These are phyloP conservation scores for Salvia sclarea DNA, from an alignment of 305 asterid species.

Conservation along the genomic window DNA sequence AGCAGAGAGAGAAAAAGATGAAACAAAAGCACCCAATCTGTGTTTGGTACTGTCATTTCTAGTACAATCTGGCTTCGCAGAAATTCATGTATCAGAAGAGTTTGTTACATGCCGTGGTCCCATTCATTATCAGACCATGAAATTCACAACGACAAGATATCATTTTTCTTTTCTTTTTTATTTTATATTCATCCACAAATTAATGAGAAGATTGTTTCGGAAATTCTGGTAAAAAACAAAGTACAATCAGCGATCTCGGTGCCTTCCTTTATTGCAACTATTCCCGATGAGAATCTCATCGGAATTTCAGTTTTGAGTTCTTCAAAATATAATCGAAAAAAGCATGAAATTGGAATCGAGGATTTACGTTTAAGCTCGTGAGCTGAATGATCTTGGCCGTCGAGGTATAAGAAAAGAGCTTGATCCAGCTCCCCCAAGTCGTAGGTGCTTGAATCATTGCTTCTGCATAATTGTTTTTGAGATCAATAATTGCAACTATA, in stretches of 20 bases:
- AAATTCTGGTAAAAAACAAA: constrained; percentile 60
- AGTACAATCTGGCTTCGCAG: constrained; percentile 45
- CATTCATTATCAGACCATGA: constrained; percentile 35
- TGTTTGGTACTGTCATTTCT: constrained; percentile 33
- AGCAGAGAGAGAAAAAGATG: constrained; percentile 13
- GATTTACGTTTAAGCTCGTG: constrained; percentile 66
- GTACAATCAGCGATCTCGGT: constrained; percentile 45
- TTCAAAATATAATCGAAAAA: no score
- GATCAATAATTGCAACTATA: not conserved
- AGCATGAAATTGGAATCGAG: not conserved
- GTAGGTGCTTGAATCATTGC: constrained; percentile 59
- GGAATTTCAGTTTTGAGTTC: constrained; percentile 14
- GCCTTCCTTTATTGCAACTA: constrained; percentile 2
- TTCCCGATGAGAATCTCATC: constrained; percentile 39
- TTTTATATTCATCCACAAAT: constrained; percentile 13
- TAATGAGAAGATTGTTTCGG: not conserved
- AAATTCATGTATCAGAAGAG: constrained; percentile 43
- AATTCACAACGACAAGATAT: constrained; percentile 21
- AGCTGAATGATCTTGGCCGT: constrained; percentile 65
- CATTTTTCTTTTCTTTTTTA: no score
- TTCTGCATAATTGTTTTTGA: constrained; percentile 37
- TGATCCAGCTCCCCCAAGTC: constrained; percentile 87
- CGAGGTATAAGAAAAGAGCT: constrained; percentile 66
- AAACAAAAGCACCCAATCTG: constrained; percentile 25
- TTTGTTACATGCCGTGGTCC: constrained; percentile 60